These are phyloP conservation scores for Leucogyrophana mollusca DNA, from an alignment of 768 basidiomycete species.

Conservation along the genomic window DNA sequence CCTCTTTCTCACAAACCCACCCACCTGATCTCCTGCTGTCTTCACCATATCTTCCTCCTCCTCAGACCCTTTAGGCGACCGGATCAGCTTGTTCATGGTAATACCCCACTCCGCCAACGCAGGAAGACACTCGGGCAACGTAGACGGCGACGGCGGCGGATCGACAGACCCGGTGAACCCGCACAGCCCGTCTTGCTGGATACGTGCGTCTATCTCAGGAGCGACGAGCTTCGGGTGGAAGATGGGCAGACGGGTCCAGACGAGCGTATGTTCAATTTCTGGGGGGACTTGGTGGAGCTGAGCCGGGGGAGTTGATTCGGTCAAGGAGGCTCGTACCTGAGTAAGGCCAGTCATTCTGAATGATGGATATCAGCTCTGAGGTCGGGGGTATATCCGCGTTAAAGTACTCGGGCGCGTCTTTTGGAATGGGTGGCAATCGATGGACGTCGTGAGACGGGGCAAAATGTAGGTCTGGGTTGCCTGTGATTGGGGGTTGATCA, in stretches of 20 bases:
- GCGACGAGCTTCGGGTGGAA: constrained; percentile 59
- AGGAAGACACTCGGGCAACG: constrained; percentile 54
- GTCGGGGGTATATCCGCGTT: constrained; percentile 51
- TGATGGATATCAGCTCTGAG: constrained; percentile 61
- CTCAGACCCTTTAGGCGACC: constrained; percentile 46
- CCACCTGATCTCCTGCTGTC: constrained; percentile 56
- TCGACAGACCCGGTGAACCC: constrained; percentile 70
- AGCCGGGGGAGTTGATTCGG: neutral
- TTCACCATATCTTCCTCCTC: constrained; percentile 53
- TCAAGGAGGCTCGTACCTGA: constrained; percentile 47
- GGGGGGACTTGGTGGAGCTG: constrained; percentile 48
- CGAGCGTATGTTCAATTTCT: constrained; percentile 69
- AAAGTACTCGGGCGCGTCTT: constrained; percentile 57
- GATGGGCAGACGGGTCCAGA: constrained; percentile 78
- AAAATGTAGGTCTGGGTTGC: neutral
- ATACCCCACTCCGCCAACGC: constrained; percentile 71
- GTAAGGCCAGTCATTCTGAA: constrained; percentile 88
- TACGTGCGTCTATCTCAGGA: constrained; percentile 47
- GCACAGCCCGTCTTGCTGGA: constrained; percentile 77
- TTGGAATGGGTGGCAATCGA: constrained; percentile 29
- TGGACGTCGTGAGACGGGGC: neutral
- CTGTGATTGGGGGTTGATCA: constrained; percentile 2
- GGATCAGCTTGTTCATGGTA: constrained; percentile 58
- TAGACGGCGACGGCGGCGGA: constrained; percentile 59
- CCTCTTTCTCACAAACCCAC: constrained; percentile 57